These are phyloP conservation scores for Cryphonectria parasitica DNA, from an alignment of 2,329 filamentous ascomycete genomes.

Conservation along the genomic window DNA sequence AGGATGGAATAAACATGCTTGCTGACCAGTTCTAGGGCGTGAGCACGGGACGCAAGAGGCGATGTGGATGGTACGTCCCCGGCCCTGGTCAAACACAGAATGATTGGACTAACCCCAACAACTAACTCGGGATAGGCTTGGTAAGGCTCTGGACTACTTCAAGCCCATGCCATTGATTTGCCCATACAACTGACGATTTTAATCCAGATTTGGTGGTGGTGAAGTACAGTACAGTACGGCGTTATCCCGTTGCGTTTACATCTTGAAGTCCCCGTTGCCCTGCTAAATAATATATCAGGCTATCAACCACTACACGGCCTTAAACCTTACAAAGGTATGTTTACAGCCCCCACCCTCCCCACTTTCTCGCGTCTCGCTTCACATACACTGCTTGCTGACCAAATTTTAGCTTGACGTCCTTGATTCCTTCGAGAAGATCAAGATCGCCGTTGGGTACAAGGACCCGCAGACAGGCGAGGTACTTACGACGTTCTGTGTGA, in stretches of 20 bases:
- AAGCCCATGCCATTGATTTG: background rate
- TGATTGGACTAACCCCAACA: background rate
- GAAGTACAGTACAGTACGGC: conserved; percentile 56
- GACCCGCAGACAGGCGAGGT: conserved; percentile 45
- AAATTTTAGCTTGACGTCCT: conserved; percentile 65
- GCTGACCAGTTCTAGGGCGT: conserved; percentile 32
- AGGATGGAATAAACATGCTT: background rate
- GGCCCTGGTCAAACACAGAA: background rate
- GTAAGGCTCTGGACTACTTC: background rate
- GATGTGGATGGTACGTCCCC: conserved; percentile 53
- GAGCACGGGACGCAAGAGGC: conserved; percentile 57
- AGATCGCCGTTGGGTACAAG: conserved; percentile 73
- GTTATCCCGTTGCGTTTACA: background rate
- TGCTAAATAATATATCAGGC: conserved; percentile 29
- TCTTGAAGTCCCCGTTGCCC: background rate
- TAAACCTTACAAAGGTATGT: conserved; percentile 53
- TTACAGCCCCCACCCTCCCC: background rate
- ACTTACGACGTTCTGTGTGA: background rate
- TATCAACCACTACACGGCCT: conserved; percentile 69
- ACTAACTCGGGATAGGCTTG: conserved; percentile 35
- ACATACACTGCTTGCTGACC: conserved; percentile 68
- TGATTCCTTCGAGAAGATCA: conserved; percentile 74
- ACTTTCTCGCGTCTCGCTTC: conserved; percentile 49
- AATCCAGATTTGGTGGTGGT: conserved; percentile 64
- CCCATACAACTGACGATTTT: background rate